Evolutionary conservation across 192 early-diverging fungal species (phyloP), one percentile per base, ranked within the genome.

Genomic region (Blastocladiella britannica): DNA sequence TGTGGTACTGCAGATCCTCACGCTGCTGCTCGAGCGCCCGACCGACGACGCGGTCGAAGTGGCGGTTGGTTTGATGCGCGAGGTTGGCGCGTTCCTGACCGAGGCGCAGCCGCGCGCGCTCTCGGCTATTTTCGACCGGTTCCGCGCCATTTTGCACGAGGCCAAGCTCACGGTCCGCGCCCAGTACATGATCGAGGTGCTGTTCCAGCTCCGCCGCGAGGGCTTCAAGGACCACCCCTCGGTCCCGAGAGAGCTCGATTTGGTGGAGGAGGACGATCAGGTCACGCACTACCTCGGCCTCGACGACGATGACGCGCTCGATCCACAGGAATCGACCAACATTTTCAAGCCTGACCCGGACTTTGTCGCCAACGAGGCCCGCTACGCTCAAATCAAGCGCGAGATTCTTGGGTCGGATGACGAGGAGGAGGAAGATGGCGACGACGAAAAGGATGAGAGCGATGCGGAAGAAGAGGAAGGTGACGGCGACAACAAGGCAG

Each of bases 31-130:
- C 7, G 75, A 89, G 73, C 68, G 82, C 58, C 88, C 74, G 7
- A 97, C 93, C 0, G 86, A 91, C 56, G 91, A 97, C 66, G 92
- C 91, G 37, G 89, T 97, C 2, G 91, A 94, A 60, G 86, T 94
- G 29, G 91, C 89, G 12, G 89, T 97, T 22, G 86, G 88, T 0
- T 92, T 94, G 66, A 86, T 89, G 77, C 80, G 85, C 27, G 88
- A 92, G 58, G 78, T 80, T 28, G 93, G 93, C 25, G 80, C 87
- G 4, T 82, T 83, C 63, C 62, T 97, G 28, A 69, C 81, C n/a
- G 85, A 85, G 25, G 81, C 83, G 8, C 76, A 82, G 3, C 77
- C 87, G 4, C 73, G 72, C 20, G 84, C 85, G 2, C 80, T 80
- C 53, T 85, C 85, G 60, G 83, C 80, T 23, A 82, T 93, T 25